phyloP scores from a whole-genome alignment of 257 asterid species.

The Knoxia roxburghii region DNA sequence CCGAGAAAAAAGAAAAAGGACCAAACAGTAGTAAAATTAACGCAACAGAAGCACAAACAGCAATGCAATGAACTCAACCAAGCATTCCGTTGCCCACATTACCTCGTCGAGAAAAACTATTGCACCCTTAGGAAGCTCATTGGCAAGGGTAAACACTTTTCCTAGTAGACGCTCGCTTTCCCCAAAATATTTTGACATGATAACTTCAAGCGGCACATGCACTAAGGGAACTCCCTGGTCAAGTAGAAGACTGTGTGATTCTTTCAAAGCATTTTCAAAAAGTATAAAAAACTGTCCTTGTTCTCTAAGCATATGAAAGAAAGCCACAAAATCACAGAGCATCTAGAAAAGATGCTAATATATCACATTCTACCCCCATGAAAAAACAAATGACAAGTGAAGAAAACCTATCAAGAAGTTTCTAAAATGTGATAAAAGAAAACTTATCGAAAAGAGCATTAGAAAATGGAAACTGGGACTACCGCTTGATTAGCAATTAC shows the following conservation, averaged over 20 bases:
- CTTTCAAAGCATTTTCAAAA: not conserved
- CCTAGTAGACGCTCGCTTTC: constrained; percentile 94
- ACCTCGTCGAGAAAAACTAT: constrained; percentile 95
- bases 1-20: too few relatives aligned
- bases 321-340: not conserved
- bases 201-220: constrained; percentile 88
- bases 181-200: constrained; percentile 89
- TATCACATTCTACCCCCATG: not conserved
- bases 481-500: constrained; percentile 95
- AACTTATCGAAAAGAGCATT: constrained; percentile 12
- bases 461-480: constrained; percentile 23
- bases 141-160: constrained; percentile 85
- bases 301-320: not conserved
- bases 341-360: not conserved
- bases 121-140: constrained; percentile 77
- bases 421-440: not conserved
- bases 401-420: not conserved
- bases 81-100: constrained; percentile 3
- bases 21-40: not conserved
- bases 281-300: not conserved
- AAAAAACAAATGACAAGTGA: not conserved
- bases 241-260: constrained; percentile 13
- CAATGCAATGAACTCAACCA: not conserved
- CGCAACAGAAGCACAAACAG: not conserved
- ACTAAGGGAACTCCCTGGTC: constrained; percentile 80